Evolutionary conservation across 805 yeast genomes (phyloP).

Genomic region (Saccharomycopsis amapae): DNA sequence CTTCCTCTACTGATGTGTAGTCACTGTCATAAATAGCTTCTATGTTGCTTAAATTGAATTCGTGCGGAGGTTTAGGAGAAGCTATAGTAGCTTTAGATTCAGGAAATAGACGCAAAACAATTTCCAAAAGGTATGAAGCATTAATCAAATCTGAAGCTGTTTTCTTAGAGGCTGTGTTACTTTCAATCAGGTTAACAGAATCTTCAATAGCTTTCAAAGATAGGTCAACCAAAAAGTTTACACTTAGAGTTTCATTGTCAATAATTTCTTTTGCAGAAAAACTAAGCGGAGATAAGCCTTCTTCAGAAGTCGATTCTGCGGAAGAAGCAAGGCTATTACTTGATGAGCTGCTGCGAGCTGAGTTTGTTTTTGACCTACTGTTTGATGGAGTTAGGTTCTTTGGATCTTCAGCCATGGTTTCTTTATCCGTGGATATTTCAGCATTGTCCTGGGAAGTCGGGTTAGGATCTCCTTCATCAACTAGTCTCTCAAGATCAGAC

Average conservation of each 20-base stretch:
- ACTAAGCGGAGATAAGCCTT: not conserved
- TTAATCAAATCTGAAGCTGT: slow-evolving; percentile 5
- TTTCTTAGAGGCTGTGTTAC: slow-evolving; percentile 1
- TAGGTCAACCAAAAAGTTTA: slow-evolving; percentile 10
- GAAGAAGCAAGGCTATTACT: not conserved
- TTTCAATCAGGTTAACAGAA: slow-evolving; percentile 1
- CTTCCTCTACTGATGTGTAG: too few species aligned
- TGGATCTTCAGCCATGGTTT: too few species aligned
- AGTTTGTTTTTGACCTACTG: not conserved
- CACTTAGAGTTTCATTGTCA: slow-evolving; percentile 5
- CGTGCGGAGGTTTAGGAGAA: not conserved
- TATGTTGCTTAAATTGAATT: slow-evolving; percentile 7
- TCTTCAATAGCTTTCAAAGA: not conserved
- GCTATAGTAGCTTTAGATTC: too few species aligned
- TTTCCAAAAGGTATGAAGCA: slow-evolving; percentile 8
- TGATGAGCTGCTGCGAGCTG: not conserved
- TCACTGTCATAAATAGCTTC: slow-evolving; percentile 2
- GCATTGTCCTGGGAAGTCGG: too few species aligned
- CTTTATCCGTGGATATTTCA: too few species aligned
- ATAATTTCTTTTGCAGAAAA: too few species aligned
- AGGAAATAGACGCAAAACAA: slow-evolving; percentile 11
- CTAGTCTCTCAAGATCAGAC: too few species aligned
- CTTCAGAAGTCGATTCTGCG: not conserved
- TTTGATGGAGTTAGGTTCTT: too few species aligned
- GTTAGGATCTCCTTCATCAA: too few species aligned